Conservation (phyloP, 2,329 filamentous ascomycete species). For the Harringtonia aguacate region DNA sequence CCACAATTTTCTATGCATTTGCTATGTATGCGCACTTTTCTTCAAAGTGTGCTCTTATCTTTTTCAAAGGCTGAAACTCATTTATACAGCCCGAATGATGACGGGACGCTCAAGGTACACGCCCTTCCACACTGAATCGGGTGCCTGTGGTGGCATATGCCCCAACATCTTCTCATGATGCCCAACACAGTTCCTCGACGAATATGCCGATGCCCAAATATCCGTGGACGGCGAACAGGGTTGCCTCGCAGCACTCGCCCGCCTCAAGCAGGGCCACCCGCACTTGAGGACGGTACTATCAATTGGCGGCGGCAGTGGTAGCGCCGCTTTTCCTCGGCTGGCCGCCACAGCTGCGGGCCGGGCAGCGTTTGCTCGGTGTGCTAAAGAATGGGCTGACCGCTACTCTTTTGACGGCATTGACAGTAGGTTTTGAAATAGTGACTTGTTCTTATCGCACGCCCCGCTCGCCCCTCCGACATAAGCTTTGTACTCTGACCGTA, state of each 20-base stretch:
- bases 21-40: constrained; percentile 26
- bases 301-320: constrained; percentile 53
- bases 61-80: background rate
- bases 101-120: constrained; percentile 31
- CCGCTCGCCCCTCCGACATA: too few relatives aligned
- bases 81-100: constrained; percentile 21
- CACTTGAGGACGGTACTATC: constrained; percentile 51
- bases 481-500: too few relatives aligned
- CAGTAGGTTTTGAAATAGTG: constrained; percentile 26
- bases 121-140: too few relatives aligned
- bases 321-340: constrained; percentile 48
- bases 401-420: constrained; percentile 55
- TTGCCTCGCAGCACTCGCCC: constrained; percentile 48
- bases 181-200: constrained; percentile 35
- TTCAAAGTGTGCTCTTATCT: background rate
- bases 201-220: constrained; percentile 52
- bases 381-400: constrained; percentile 41
- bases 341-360: constrained; percentile 36
- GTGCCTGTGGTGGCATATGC: too few relatives aligned
- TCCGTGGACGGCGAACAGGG: constrained; percentile 47
- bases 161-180: background rate
- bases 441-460: too few relatives aligned
- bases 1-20: constrained; percentile 57
- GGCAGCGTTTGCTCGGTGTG: constrained; percentile 43
- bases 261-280: constrained; percentile 45